phyloP scores from a whole-genome alignment of 2,329 filamentous ascomycete species.

The Hymenoscyphus infarciens region DNA sequence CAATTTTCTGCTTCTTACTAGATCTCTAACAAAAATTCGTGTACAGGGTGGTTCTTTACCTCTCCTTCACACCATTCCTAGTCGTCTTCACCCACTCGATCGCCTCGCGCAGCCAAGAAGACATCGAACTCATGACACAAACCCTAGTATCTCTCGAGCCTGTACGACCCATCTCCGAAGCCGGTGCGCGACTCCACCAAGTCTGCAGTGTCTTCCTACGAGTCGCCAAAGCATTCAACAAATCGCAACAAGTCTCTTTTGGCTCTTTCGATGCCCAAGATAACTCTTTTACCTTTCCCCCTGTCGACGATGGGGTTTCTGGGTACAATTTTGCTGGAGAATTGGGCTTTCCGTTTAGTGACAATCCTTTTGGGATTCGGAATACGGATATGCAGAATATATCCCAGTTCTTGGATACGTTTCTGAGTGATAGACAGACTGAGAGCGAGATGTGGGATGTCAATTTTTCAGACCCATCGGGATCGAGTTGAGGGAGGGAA shows the following conservation, averaged over 20 bases:
- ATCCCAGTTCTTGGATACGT: conserved; percentile 3
- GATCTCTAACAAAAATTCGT: background rate
- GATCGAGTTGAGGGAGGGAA: background rate
- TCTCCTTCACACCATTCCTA: conserved; percentile 21
- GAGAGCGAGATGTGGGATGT: background rate
- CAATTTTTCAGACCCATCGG: background rate
- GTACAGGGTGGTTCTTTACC: conserved; percentile 17
- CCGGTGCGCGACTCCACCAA: conserved; percentile 15
- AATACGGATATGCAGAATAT: conserved; percentile 5
- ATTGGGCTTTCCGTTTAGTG: conserved; percentile 6
- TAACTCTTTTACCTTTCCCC: conserved; percentile 16
- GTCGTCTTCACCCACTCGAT: conserved; percentile 23
- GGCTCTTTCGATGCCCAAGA: conserved; percentile 17
- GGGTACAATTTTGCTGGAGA: background rate
- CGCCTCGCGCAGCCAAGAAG: conserved; percentile 14
- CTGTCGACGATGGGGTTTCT: background rate
- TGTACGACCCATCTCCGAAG: conserved; percentile 13
- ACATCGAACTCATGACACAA: conserved; percentile 17
- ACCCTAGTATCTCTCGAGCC: conserved; percentile 18
- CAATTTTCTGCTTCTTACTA: background rate
- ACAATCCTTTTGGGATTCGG: background rate
- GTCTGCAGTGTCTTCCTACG: conserved; percentile 18
- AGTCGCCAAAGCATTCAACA: conserved; percentile 19
- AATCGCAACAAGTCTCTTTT: conserved; percentile 11
- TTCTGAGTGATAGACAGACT: conserved; percentile 2